Evolutionary conservation across 805 yeast genomes (phyloP).

Genomic region (Saccharomycopsis guyanensis): DNA sequence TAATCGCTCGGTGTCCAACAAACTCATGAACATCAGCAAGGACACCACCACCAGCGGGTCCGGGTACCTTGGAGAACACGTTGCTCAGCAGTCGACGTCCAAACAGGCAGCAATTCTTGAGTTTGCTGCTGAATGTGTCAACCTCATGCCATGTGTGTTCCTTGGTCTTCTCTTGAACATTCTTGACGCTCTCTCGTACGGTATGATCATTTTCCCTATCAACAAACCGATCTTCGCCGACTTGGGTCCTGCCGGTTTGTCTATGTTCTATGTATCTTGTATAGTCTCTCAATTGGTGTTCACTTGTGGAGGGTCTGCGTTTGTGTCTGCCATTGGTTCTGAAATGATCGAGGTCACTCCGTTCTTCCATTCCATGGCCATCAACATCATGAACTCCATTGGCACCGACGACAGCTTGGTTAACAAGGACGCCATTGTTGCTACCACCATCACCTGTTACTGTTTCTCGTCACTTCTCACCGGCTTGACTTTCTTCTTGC

Average conservation of each 20-base stretch:
- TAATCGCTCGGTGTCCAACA: slow-evolving; percentile 19
- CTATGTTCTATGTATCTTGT: slow-evolving; percentile 91
- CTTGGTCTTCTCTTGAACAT: slow-evolving; percentile 80
- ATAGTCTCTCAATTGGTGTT: slow-evolving; percentile 83
- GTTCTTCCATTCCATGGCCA: slow-evolving; percentile 93
- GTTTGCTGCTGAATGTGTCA: slow-evolving; percentile 3
- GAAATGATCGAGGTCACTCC: slow-evolving; percentile 99
- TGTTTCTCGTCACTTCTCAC: slow-evolving; percentile 80
- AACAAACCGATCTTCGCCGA: slow-evolving; percentile 69
- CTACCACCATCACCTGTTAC: slow-evolving; percentile 83
- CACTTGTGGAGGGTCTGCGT: slow-evolving; percentile 86
- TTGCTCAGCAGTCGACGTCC: neutral
- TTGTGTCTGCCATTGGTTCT: slow-evolving; percentile 87
- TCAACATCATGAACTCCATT: slow-evolving; percentile 50
- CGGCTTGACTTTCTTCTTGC: slow-evolving; percentile 65
- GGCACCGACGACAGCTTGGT: slow-evolving; percentile 32
- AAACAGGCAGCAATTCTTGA: neutral
- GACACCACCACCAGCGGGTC: neutral
- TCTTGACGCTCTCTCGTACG: slow-evolving; percentile 89
- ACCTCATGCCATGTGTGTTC: slow-evolving; percentile 61
- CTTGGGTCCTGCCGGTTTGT: slow-evolving; percentile 81
- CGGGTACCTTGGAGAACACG: neutral
- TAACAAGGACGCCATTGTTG: slow-evolving; percentile 46
- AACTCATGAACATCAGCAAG: slow-evolving; percentile 11
- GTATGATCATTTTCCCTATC: slow-evolving; percentile 95